Evolutionary conservation across 1,284 basidiomycete genomes (phyloP), one percentile per base, ranked within the genome.

Genomic region (Erythrobasidium hasegawianum): DNA sequence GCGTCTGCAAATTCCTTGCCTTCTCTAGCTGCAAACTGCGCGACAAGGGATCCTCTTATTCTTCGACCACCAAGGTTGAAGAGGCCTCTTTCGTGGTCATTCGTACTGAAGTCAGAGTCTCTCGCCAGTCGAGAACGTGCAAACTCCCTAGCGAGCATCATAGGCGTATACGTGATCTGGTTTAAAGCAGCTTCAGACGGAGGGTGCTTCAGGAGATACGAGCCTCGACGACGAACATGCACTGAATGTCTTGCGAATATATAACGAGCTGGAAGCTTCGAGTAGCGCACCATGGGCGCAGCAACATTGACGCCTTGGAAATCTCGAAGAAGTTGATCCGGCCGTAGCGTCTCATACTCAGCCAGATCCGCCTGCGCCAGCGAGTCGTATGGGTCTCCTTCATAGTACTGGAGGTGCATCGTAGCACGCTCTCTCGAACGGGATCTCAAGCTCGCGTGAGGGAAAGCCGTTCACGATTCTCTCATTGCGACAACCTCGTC

Each of bases 81-180:
- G 14, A 79, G 77, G 11, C 83, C 83, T 26, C 83, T 77, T 74
- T 85, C 84, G 22, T 75, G 71, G 0, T 59, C 64, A 14, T 78
- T 79, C 0, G 83, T 84, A 1, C 79, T 77, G 71, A 85, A 84
- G 71, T 85, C 83, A 2, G 80, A 76, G 20, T 81, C 77, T 47
- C 84, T 75, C 1, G 83, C 83, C 3, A 77, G 78, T 57, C 81
- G 78, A 3, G 81, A 82, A 14, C 83, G 78, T 38, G 80, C 81
- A 72, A 84, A 85, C 73, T 85, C 82, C 55, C 72, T 71, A 14
- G 77, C 82, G 54, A 85, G 78, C 29, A 84, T 84, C 84, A 85
- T 85, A 0, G 84, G 84, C 16, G 83, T 84, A 59, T 81, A 79
- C 1, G 82, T 84, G 62, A 85, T 81, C 43, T 47, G 43, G 33